phyloP scores from a whole-genome alignment of 2,329 filamentous ascomycete genomes.

The Metarhizium brunneum region DNA sequence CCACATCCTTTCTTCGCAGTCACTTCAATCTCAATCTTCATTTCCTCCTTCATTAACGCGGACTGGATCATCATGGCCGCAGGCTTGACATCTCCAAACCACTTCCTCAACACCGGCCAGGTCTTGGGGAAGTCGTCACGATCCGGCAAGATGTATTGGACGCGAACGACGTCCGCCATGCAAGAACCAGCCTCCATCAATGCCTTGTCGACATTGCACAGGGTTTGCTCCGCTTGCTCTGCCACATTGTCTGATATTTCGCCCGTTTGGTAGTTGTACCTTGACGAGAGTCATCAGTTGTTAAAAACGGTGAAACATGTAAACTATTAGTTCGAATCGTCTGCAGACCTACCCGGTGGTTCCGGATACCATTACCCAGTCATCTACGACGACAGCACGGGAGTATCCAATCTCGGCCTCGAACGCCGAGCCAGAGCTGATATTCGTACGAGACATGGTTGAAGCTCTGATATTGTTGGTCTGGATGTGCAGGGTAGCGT shows the following conservation, averaged over 20 bases:
- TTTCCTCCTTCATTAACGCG: constrained; percentile 39
- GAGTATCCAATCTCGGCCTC: constrained; percentile 46
- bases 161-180: constrained; percentile 39
- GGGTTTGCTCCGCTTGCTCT: constrained; percentile 39
- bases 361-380: constrained; percentile 44
- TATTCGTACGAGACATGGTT: constrained; percentile 26
- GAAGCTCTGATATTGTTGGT: background rate
- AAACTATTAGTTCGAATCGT: background rate
- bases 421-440: constrained; percentile 41
- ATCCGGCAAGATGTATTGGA: constrained; percentile 42
- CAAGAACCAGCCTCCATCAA: constrained; percentile 32
- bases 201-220: constrained; percentile 36
- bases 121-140: constrained; percentile 35
- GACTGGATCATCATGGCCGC: constrained; percentile 46
- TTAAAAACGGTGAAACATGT: background rate
- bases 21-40: constrained; percentile 35
- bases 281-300: constrained; percentile 13
- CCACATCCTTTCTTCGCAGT: constrained; percentile 25
- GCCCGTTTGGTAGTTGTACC: constrained; percentile 41
- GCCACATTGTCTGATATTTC: constrained; percentile 33
- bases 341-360: constrained; percentile 37
- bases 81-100: constrained; percentile 39
- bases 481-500: background rate
- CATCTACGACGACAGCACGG: constrained; percentile 40
- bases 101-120: constrained; percentile 40